These are phyloP conservation scores for Colletotrichum caudatum DNA, from an alignment of 2,329 filamentous ascomycete species.

Conservation along the genomic window DNA sequence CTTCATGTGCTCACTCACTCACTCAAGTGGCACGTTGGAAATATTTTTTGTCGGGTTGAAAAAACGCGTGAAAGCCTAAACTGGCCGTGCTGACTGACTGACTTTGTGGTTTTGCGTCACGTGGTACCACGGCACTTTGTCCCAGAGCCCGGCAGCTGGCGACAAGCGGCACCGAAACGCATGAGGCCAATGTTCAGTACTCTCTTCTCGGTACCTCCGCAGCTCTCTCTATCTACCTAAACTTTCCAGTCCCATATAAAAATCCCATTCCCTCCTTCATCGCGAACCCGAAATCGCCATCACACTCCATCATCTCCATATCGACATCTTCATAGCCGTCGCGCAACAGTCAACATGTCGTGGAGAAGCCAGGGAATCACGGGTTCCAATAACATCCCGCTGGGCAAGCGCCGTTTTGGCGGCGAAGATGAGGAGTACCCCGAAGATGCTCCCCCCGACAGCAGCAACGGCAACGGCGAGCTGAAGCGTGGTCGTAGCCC, in stretches of 20 bases:
- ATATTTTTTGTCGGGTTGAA: not conserved
- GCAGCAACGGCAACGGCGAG: conserved; percentile 58
- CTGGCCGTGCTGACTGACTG: not conserved
- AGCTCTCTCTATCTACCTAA: conserved; percentile 6
- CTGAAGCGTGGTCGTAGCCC: conserved; percentile 94
- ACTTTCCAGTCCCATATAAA: conserved; percentile 32
- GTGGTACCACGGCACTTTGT: not conserved
- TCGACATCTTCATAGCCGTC: conserved; percentile 22
- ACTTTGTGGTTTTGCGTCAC: not conserved
- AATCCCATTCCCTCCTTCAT: conserved; percentile 28
- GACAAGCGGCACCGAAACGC: not conserved
- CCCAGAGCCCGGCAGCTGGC: not conserved
- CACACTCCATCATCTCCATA: conserved; percentile 20
- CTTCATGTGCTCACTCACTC: not conserved
- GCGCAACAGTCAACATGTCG: conserved; percentile 62
- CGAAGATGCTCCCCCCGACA: conserved; percentile 15
- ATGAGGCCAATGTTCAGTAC: conserved; percentile 7
- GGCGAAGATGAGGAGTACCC: conserved; percentile 65
- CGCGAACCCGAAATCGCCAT: conserved; percentile 20
- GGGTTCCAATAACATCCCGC: conserved; percentile 96
- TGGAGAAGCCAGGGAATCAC: conserved; percentile 87
- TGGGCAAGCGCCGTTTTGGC: conserved; percentile 87
- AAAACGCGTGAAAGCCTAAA: not conserved
- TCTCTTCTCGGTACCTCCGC: conserved; percentile 4
- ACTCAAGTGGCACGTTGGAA: too few species aligned